Percentiles rank a stretch among this genome's conserved stretches.
Conservation (phyloP, 202 grass and related monocot genomes). For the Zoysia matrella region DNA sequence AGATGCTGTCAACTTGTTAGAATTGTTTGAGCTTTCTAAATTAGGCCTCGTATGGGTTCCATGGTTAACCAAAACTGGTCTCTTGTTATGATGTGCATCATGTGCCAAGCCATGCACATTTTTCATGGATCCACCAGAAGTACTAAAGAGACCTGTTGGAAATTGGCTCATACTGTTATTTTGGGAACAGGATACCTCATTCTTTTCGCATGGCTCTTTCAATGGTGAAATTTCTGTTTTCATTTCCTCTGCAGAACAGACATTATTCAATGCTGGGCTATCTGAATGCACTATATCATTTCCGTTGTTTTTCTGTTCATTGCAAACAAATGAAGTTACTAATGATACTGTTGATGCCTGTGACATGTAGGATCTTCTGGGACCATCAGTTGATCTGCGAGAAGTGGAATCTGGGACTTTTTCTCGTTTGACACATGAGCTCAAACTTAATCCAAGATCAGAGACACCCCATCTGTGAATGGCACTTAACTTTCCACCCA, state of each 20-base stretch:
- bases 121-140: slow-evolving; percentile 38
- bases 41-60: slow-evolving; percentile 29
- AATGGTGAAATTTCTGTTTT: slow-evolving; percentile 31
- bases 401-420: slow-evolving; percentile 53
- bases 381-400: slow-evolving; percentile 47
- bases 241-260: slow-evolving; percentile 26
- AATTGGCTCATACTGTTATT: background rate
- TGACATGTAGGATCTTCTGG: slow-evolving; percentile 53
- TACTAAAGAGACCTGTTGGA: slow-evolving; percentile 5
- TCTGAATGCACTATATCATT: slow-evolving; percentile 14
- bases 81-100: slow-evolving; percentile 37
- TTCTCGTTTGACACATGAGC: slow-evolving; percentile 62
- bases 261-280: slow-evolving; percentile 16
- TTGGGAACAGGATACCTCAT: slow-evolving; percentile 15
- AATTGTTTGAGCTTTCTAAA: slow-evolving; percentile 41
- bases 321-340: slow-evolving; percentile 30
- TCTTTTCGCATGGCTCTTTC: slow-evolving; percentile 6
- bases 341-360: slow-evolving; percentile 47
- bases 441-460: slow-evolving; percentile 76
- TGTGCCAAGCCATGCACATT: slow-evolving; percentile 5
- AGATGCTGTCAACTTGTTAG: slow-evolving; percentile 33
- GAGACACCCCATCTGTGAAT: slow-evolving; percentile 73
- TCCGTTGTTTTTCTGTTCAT: slow-evolving; percentile 32
- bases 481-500: slow-evolving; percentile 82
- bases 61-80: slow-evolving; percentile 18